phyloP scores from a whole-genome alignment of 2,329 filamentous ascomycete species.

The Paraphoma sp. region DNA sequence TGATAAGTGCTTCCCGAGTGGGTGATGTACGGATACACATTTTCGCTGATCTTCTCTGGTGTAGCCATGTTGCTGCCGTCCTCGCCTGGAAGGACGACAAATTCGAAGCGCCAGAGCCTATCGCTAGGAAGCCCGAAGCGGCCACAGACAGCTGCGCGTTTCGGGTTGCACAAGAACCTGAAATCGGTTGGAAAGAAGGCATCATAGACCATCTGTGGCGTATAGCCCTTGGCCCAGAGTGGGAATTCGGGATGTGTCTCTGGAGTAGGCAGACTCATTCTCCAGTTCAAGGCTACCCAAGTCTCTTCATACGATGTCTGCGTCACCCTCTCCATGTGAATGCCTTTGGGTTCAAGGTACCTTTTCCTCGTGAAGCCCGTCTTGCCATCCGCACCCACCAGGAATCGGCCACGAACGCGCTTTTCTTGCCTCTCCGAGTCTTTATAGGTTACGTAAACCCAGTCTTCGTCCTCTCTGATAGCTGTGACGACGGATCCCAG shows the following conservation, averaged over 20 bases:
- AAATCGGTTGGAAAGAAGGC: not conserved
- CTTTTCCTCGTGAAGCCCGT: not conserved
- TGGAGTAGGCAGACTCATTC: not conserved
- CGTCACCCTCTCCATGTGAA: not conserved
- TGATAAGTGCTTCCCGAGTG: not conserved
- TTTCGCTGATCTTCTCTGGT: not conserved
- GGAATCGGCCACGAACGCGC: too few relatives aligned
- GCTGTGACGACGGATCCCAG: too few relatives aligned
- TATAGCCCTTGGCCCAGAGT: not conserved
- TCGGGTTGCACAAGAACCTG: not conserved
- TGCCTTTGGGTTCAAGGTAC: constrained; percentile 2
- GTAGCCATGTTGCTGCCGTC: not conserved
- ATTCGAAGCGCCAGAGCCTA: not conserved
- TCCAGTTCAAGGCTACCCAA: not conserved
- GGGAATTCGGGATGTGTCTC: not conserved
- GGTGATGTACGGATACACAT: not conserved
- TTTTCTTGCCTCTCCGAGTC: too few relatives aligned
- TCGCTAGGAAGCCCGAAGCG: not conserved
- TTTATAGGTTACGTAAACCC: too few relatives aligned
- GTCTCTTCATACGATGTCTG: not conserved
- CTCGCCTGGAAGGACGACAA: not conserved
- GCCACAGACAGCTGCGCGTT: not conserved
- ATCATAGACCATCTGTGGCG: not conserved
- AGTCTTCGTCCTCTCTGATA: too few relatives aligned
- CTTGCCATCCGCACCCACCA: too few relatives aligned